Base-by-base conservation (phyloP, 1,284 basidiomycete genomes). In the Sanghuangporus weigelae region DNA sequence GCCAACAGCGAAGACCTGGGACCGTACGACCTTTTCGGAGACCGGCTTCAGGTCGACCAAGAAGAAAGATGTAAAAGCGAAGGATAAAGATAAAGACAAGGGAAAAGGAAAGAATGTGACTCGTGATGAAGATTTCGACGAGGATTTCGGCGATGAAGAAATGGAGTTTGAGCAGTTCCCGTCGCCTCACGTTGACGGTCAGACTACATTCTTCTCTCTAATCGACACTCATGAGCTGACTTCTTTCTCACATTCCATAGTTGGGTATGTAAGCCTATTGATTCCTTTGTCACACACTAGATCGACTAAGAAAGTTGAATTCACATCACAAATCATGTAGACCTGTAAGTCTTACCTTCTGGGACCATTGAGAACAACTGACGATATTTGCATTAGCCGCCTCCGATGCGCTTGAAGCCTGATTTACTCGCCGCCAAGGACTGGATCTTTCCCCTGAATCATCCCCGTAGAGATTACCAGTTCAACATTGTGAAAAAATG, bases 401-500 rank as follows among this genome's bases (percentile, higher is more conserved):
- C 85, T 1, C 83, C 87, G 3, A 93, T 93, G 86, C 93, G 93
- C 72, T 75, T 90, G 16, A 74, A 79, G 57, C 82, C 90, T 7
- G 93, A 97, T 70, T 77, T 84, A 26, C 81, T 92, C n/a, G 89
- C 92, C 50, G 85, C 86, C 3, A 86, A 86, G 70, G 90, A 90
- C 53, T 99, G 95, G 89, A 86, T 98, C 65, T 99, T 92, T 74
- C 97, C 97, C 0, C 83, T 92, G 7, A 98, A 99, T 73, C 83
- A 85, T 57, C 85, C 90, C 1, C 93, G 92, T 70, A 88, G 97
- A 66, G 90, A 93, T 69, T 99, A 99, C 72, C 97, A 99, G 71
- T 96, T 85, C 73, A 97, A 98, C 68, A 98, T 99, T 66, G 90
- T 95, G 59, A 87, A 84, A 69, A 83, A 86, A 40, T 92, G 90